Evolutionary conservation across 805 yeast genomes (phyloP).

Genomic region (Suhomyces kilbournensis): DNA sequence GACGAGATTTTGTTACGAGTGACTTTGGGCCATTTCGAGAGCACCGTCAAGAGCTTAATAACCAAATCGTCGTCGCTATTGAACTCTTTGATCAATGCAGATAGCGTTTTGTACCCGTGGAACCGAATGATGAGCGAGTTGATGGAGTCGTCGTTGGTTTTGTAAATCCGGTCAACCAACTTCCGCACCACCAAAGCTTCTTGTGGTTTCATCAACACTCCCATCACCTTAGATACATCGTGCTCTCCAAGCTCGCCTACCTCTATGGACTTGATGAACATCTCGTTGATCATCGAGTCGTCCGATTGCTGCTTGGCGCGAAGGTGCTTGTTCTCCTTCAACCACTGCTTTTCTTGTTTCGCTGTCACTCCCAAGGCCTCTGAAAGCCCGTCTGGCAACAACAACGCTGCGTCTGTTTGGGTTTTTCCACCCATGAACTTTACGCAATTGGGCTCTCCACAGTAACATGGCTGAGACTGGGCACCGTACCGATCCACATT

Average conservation of each 20-base stretch:
- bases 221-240: conserved; percentile 77
- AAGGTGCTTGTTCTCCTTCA: conserved; percentile 54
- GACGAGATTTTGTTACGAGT: conserved; percentile 75
- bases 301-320: conserved; percentile 49
- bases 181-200: conserved; percentile 62
- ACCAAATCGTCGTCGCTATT: conserved; percentile 40
- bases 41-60: conserved; percentile 51
- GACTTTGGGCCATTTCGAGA: conserved; percentile 52
- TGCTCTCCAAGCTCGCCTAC: conserved; percentile 47
- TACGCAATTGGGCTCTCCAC: conserved; percentile 89
- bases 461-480: conserved; percentile 87
- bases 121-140: conserved; percentile 63
- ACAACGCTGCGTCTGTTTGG: conserved; percentile 85
- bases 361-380: conserved; percentile 80
- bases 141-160: conserved; percentile 49
- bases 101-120: conserved; percentile 84
- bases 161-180: conserved; percentile 63
- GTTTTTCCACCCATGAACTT: conserved; percentile 96
- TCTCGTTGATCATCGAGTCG: conserved; percentile 59
- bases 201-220: conserved; percentile 74
- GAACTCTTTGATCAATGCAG: conserved; percentile 50
- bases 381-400: conserved; percentile 77
- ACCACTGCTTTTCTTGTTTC: conserved; percentile 68
- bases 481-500: conserved; percentile 97
- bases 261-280: conserved; percentile 59